Conservation (phyloP, 495 filamentous ascomycete genomes). For the Penicillium samsonianum region DNA sequence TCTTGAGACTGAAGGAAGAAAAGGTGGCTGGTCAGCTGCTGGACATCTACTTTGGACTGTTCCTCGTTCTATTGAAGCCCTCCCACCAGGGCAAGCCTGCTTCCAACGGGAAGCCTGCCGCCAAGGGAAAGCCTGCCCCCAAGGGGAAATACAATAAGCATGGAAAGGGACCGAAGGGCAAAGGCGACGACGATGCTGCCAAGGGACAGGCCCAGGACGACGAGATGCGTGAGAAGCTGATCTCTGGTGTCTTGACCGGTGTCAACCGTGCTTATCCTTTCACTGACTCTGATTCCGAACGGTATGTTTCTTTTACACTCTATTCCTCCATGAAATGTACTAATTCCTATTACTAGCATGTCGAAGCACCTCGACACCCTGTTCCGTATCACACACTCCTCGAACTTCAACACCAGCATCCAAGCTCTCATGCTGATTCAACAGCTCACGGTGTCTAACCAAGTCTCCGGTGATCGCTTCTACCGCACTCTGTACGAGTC, state of each 20-base stretch:
- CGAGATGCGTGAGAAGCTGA: constrained; percentile 83
- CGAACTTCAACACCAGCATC: constrained; percentile 97
- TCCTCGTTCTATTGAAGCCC: constrained; percentile 72
- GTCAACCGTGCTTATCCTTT: constrained; percentile 96
- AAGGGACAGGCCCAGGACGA: constrained; percentile 50
- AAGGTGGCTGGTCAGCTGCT: constrained; percentile 78
- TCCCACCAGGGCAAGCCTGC: constrained; percentile 37
- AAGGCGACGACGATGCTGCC: constrained; percentile 6
- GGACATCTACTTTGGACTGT: constrained; percentile 86
- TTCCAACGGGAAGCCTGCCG: constrained; percentile 7
- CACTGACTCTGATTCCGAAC: constrained; percentile 73
- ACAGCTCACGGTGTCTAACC: constrained; percentile 79
- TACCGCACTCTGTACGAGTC: constrained; percentile 96
- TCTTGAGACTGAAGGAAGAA: constrained; percentile 79
- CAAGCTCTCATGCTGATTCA: constrained; percentile 96
- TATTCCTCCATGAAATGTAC: constrained; percentile 10
- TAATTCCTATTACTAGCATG: constrained; percentile 51
- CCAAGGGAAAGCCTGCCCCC: constrained; percentile 23
- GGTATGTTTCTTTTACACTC: constrained; percentile 48
- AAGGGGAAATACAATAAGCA: constrained; percentile 40
- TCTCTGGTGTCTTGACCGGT: constrained; percentile 86
- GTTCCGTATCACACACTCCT: constrained; percentile 93
- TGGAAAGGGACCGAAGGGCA: constrained; percentile 7
- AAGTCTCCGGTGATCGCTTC: constrained; percentile 80
- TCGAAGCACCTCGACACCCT: constrained; percentile 89